phyloP scores from a whole-genome alignment of 164 flowering plant species.

The Annona squamosa region DNA sequence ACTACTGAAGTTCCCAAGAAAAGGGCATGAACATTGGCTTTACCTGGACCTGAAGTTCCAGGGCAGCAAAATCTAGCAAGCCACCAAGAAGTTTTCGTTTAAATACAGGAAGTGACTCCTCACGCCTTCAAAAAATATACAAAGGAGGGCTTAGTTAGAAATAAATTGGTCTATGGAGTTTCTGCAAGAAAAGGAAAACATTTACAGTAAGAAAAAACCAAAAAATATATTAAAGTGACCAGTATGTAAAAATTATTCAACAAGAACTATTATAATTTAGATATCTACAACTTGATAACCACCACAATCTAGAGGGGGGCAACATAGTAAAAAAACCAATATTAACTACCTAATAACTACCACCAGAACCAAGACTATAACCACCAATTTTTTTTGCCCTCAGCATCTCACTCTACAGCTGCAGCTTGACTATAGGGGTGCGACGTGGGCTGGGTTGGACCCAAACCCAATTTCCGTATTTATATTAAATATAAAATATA shows the following conservation, averaged over 20 bases:
- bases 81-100: constrained; percentile 93
- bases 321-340: too few relatives aligned
- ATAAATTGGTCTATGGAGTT: not conserved
- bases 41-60: constrained; percentile 97
- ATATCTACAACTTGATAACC: not conserved
- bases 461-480: too few relatives aligned
- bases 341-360: too few relatives aligned
- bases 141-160: not conserved
- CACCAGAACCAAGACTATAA: too few relatives aligned
- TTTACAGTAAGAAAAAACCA: not conserved
- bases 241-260: too few relatives aligned
- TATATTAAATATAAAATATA: too few relatives aligned
- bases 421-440: too few relatives aligned
- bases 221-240: not conserved
- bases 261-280: not conserved
- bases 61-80: constrained; percentile 88
- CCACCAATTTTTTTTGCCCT: too few relatives aligned
- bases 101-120: constrained; percentile 88
- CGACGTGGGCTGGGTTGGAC: too few relatives aligned
- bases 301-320: not conserved
- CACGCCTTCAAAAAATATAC: constrained; percentile 56
- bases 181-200: not conserved
- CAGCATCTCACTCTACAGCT: too few relatives aligned
- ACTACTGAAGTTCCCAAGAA: not conserved
- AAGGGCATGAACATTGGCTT: not conserved